phyloP scores from a whole-genome alignment of 495 filamentous ascomycete genomes.

The Friedmanniomyces endolithicus region DNA sequence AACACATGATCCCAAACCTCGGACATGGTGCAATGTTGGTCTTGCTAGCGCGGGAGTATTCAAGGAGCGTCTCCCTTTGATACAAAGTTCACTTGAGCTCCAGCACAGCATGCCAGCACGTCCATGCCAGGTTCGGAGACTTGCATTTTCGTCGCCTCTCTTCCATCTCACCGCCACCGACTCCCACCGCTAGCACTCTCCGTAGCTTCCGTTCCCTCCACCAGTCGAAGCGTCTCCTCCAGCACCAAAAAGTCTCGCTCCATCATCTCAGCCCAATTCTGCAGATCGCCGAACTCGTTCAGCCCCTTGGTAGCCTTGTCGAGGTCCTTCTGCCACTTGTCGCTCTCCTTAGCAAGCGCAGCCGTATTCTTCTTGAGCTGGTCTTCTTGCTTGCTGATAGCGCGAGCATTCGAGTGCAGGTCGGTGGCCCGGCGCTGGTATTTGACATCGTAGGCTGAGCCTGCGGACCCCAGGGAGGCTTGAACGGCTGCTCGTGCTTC shows the following conservation, averaged over 20 bases:
- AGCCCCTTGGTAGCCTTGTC: slow-evolving; percentile 56
- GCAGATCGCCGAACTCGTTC: slow-evolving; percentile 90
- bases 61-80: too few species aligned
- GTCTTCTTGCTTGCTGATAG: slow-evolving; percentile 59
- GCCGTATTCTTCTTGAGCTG: slow-evolving; percentile 53
- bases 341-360: slow-evolving; percentile 57
- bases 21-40: too few species aligned
- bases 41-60: too few species aligned
- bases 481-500: slow-evolving; percentile 67
- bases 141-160: neutral
- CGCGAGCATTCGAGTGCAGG: slow-evolving; percentile 59
- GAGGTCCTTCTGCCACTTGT: slow-evolving; percentile 54
- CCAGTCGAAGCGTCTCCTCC: slow-evolving; percentile 71
- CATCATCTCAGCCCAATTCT: slow-evolving; percentile 96
- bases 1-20: too few species aligned
- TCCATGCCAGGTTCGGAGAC: neutral
- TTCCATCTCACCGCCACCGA: slow-evolving; percentile 8
- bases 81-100: neutral
- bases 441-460: slow-evolving; percentile 50
- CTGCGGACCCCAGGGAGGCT: slow-evolving; percentile 65
- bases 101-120: neutral
- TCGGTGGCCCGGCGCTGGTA: slow-evolving; percentile 60
- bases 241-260: slow-evolving; percentile 81
- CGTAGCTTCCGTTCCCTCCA: slow-evolving; percentile 32
- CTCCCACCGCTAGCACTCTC: slow-evolving; percentile 21